phyloP scores from a whole-genome alignment of 1,284 basidiomycete species.

The Malassezia japonica region DNA sequence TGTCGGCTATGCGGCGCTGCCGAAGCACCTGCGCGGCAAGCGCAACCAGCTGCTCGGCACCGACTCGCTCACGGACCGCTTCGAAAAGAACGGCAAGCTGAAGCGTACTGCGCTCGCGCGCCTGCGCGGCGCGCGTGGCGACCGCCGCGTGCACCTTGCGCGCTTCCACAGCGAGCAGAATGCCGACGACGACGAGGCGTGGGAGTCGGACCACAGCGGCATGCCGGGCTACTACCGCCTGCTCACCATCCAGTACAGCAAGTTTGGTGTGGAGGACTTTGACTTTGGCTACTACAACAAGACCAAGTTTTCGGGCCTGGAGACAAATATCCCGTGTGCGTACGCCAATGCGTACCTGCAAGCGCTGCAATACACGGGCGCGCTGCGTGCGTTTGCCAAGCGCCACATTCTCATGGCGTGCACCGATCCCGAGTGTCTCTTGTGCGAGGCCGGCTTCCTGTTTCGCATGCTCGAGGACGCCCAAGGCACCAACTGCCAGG shows the following conservation, averaged over 20 bases:
- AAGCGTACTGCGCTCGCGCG: slow-evolving; percentile 22
- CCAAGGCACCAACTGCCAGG: slow-evolving; percentile 83
- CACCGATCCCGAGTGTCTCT: slow-evolving; percentile 74
- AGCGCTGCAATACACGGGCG: slow-evolving; percentile 70
- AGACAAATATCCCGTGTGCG: slow-evolving; percentile 93
- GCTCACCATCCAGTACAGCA: slow-evolving; percentile 95
- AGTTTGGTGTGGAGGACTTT: slow-evolving; percentile 98
- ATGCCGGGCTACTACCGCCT: slow-evolving; percentile 77
- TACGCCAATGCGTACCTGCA: slow-evolving; percentile 92
- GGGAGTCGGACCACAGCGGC: background rate
- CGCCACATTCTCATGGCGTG: slow-evolving; percentile 75
- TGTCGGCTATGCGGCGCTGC: slow-evolving; percentile 73
- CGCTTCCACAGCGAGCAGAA: slow-evolving; percentile 58
- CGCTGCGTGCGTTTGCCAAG: slow-evolving; percentile 72
- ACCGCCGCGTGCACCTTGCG: slow-evolving; percentile 50
- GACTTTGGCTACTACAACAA: slow-evolving; percentile 63
- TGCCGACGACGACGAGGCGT: slow-evolving; percentile 13
- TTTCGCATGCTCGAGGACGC: slow-evolving; percentile 94
- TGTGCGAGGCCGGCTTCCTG: slow-evolving; percentile 92
- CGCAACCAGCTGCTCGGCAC: slow-evolving; percentile 62
- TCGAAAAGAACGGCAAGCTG: slow-evolving; percentile 22
- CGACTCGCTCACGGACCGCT: slow-evolving; percentile 16
- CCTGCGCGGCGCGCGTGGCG: slow-evolving; percentile 20
- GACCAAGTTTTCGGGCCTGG: slow-evolving; percentile 79
- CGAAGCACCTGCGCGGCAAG: slow-evolving; percentile 69